Conservation (phyloP, 805 yeast genomes). For the Wickerhamomyces chaumierensis region DNA sequence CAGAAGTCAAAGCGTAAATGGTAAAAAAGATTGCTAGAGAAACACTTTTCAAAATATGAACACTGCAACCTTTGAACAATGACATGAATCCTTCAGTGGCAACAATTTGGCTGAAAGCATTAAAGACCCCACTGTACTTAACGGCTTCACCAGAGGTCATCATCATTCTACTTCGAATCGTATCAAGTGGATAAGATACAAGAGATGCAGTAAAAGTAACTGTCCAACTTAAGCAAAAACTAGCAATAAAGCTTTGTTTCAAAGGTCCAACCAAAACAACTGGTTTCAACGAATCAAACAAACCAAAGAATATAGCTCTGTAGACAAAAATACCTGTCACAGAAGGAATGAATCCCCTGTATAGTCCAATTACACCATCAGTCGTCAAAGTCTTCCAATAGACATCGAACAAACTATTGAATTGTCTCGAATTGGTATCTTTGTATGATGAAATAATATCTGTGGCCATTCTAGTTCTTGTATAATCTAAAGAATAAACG, state of each 20-base stretch:
- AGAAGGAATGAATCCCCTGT: constrained; percentile 99
- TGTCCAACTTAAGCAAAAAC: constrained; percentile 94
- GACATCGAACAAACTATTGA: constrained; percentile 94
- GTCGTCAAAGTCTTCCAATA: constrained; percentile 91
- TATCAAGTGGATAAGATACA: constrained; percentile 97
- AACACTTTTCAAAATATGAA: constrained; percentile 99
- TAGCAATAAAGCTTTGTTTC: constrained; percentile 89
- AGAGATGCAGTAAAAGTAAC: constrained; percentile 98
- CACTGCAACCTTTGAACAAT: constrained; percentile 98
- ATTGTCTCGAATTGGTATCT: constrained; percentile 85
- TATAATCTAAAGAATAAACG: constrained; percentile 95
- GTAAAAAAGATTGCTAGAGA: too few species aligned
- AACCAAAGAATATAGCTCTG: constrained; percentile 99
- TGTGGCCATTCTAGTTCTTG: constrained; percentile 98
- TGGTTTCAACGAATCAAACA: constrained; percentile 94
- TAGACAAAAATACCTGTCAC: constrained; percentile 95
- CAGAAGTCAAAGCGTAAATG: too few species aligned
- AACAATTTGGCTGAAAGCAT: constrained; percentile 83
- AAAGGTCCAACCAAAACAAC: constrained; percentile 87
- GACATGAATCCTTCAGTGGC: constrained; percentile 92
- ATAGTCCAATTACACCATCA: constrained; percentile 96
- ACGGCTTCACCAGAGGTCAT: constrained; percentile 99
- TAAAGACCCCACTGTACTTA: constrained; percentile 90
- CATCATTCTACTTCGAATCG: constrained; percentile 99
- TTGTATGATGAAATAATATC: constrained; percentile 78